A percentile compares a stretch with the other conserved stretches of the same genome.
Conservation (phyloP, 768 basidiomycete genomes). For the Cyclocybe cylindracea region DNA sequence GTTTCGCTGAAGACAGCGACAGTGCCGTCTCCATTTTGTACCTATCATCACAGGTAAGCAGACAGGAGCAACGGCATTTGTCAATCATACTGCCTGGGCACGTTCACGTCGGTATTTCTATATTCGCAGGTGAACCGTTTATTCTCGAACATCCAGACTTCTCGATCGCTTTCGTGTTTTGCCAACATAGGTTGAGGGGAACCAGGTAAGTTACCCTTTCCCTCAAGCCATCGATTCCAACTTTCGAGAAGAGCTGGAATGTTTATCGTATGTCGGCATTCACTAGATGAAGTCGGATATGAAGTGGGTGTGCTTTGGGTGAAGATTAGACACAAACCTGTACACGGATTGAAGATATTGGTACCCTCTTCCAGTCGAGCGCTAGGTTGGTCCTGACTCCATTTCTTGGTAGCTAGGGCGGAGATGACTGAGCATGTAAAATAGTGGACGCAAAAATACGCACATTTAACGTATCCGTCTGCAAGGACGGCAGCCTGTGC, state of each 20-base stretch:
- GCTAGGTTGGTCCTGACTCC: slow-evolving; percentile 75
- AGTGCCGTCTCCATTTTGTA: slow-evolving; percentile 81
- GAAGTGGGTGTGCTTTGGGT: not conserved
- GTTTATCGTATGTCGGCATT: slow-evolving; percentile 88
- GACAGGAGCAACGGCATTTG: not conserved
- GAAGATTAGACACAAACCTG: slow-evolving; percentile 53
- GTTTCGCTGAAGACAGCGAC: slow-evolving; percentile 94
- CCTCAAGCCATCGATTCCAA: slow-evolving; percentile 69
- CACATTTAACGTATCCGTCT: slow-evolving; percentile 70
- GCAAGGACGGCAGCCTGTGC: slow-evolving; percentile 88
- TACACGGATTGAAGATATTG: slow-evolving; percentile 82
- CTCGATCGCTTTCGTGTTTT: slow-evolving; percentile 98
- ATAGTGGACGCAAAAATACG: slow-evolving; percentile 7
- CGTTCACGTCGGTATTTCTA: slow-evolving; percentile 98
- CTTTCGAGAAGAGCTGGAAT: slow-evolving; percentile 85
- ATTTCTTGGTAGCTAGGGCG: slow-evolving; percentile 65
- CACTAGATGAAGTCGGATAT: slow-evolving; percentile 55
- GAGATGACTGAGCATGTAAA: slow-evolving; percentile 1
- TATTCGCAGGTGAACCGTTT: slow-evolving; percentile 98
- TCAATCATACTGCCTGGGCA: slow-evolving; percentile 61
- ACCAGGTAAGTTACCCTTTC: slow-evolving; percentile 92
- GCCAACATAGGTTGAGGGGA: slow-evolving; percentile 99
- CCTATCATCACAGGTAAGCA: slow-evolving; percentile 40
- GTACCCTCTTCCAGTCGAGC: slow-evolving; percentile 74
- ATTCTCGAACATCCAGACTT: slow-evolving; percentile 97